A percentile compares a stretch with the other conserved stretches of the same genome.
These are phyloP conservation scores for Carpinus viminea DNA, from an alignment of 306 rosid genomes.

Conservation along the genomic window DNA sequence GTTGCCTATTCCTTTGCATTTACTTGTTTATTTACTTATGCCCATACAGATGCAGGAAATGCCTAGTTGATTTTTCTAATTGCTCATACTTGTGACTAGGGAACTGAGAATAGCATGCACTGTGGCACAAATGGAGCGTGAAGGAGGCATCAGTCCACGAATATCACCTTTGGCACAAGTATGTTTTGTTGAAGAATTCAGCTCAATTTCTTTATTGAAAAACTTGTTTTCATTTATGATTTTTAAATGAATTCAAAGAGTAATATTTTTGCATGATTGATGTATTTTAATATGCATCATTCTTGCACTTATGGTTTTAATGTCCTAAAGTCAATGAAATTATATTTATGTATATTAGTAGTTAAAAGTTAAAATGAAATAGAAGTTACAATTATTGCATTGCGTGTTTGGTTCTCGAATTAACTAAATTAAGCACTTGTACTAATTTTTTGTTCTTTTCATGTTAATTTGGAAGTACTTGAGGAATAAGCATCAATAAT, in stretches of 20 bases:
- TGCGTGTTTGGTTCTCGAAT: not conserved
- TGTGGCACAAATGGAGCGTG: conserved; percentile 96
- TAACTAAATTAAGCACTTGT: not conserved
- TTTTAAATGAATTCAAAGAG: conserved; percentile 22
- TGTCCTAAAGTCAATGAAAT: not conserved
- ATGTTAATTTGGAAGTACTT: not conserved
- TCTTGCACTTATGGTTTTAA: not conserved
- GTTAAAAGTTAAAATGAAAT: too few relatives aligned
- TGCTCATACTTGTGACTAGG: conserved; percentile 44
- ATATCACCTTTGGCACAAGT: conserved; percentile 94
- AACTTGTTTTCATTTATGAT: conserved; percentile 3
- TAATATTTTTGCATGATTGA: conserved; percentile 18
- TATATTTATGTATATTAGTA: too few relatives aligned
- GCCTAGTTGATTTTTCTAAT: conserved; percentile 26
- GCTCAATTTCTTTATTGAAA: not conserved
- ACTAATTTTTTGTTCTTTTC: not conserved
- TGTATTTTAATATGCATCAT: conserved; percentile 12
- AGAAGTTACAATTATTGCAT: not conserved
- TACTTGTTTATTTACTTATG: conserved; percentile 12
- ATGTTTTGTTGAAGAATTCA: conserved; percentile 18
- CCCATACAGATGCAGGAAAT: conserved; percentile 24
- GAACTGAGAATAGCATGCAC: conserved; percentile 98
- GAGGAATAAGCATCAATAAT: conserved; percentile 3
- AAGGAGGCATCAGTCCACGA: conserved; percentile 97
- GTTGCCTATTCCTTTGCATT: conserved; percentile 37